Evolutionary conservation across 768 basidiomycete species (phyloP), one percentile per base, ranked within the genome.

Genomic region (Hysterangium stoloniferum): DNA sequence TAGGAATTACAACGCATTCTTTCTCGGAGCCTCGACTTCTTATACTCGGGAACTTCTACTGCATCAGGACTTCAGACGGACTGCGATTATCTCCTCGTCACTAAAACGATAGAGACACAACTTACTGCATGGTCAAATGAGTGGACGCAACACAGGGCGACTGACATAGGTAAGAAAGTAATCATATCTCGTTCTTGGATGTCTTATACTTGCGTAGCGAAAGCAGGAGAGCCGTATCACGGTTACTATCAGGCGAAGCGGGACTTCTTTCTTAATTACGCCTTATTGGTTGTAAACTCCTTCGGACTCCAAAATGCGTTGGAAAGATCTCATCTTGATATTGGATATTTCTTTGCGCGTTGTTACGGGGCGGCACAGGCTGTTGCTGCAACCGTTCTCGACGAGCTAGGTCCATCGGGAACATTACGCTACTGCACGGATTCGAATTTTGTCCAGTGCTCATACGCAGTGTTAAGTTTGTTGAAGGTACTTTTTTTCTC

Each of bases 241-340:
- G 19, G 3, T 32, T 35, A 82, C 68, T 72, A 73, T 51, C 62
- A 62, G 36, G 65, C 75, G 44, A 77, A 79, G 35, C 73, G 77
- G 24, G 70, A 77, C 56, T 94, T 92, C 61, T 91, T 90, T 63
- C 86, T 78, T 68, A 78, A 89, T 62, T 95, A 95, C 59, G 79
- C 84, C 22, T 78, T 80, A 68, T 77, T 99, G 45, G 88, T 96
- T 32, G 70, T 97, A 52, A 93, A 96, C 62, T 95, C 94, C 1
- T 99, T 99, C 58, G 95, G 95, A 9, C 75, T 99, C 36, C 94
- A 99, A 65, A 88, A 95, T 61, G 91, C 95, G n/a, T 68, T 97
- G 50, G 94, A 95, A 66, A 76, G 78, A 17, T 74, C 78, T 3
- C 67, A 76, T 0, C 66, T 86, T 36, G 80, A 92, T 60, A 82